Conservation (phyloP, 106 monocot genomes). For the Chionographis japonica region DNA sequence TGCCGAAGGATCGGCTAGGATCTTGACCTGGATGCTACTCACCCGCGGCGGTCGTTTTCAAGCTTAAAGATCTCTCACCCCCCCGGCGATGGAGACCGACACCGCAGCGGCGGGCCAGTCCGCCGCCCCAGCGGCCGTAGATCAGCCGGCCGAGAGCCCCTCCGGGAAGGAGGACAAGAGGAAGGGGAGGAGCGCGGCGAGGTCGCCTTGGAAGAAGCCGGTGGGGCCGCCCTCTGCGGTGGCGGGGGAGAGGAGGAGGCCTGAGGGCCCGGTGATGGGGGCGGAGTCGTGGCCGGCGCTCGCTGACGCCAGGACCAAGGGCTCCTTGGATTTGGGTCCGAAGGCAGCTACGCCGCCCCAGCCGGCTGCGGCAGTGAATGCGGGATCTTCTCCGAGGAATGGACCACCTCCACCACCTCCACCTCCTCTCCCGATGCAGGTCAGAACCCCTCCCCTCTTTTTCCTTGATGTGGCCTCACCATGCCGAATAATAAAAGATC, state of each 20-base stretch:
- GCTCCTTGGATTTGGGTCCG: background rate
- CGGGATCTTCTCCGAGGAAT: constrained; percentile 11
- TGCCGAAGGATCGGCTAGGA: too few species aligned
- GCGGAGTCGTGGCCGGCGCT: constrained; percentile 76
- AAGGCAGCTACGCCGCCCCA: background rate
- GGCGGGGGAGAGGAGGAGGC: constrained; percentile 1
- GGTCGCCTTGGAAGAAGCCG: constrained; percentile 50
- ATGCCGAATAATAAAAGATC: too few species aligned
- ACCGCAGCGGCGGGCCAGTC: too few species aligned
- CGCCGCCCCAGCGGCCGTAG: too few species aligned
- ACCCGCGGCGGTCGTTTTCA: too few species aligned
- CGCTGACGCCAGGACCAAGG: constrained; percentile 33
- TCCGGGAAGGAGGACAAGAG: too few species aligned
- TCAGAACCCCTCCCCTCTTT: background rate
- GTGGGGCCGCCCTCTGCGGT: background rate
- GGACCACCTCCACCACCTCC: constrained; percentile 7
- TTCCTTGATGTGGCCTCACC: too few species aligned
- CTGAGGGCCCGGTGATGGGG: constrained; percentile 49
- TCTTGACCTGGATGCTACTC: too few species aligned
- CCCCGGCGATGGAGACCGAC: too few species aligned
- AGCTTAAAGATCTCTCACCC: too few species aligned
- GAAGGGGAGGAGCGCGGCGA: constrained; percentile 19
- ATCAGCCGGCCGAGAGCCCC: too few species aligned
- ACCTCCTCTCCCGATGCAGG: constrained; percentile 29
- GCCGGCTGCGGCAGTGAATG: constrained; percentile 5